Percentiles rank a stretch among this genome's conserved stretches.
Conservation (phyloP, 148 eudicot species). For the Rhododendron williamsianum region DNA sequence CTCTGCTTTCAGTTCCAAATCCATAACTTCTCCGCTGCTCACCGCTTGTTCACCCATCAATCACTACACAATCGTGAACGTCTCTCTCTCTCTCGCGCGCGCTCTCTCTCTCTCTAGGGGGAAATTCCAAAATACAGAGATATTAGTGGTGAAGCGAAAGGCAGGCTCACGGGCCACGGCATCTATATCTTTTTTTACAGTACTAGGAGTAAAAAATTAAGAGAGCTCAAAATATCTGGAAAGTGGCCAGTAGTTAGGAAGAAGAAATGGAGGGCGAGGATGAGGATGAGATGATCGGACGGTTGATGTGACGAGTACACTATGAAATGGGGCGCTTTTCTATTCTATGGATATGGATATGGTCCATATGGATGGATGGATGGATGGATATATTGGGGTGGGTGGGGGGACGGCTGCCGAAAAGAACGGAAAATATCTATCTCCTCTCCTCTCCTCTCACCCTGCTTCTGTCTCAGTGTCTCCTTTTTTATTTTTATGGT, state of each 20-base stretch:
- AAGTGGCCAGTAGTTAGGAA: background rate
- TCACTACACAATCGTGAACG: background rate
- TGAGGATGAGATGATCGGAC: background rate
- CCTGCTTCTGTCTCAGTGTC: too few relatives aligned
- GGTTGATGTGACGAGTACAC: background rate
- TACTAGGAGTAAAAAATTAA: background rate
- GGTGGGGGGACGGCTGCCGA: too few relatives aligned
- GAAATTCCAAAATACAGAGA: background rate
- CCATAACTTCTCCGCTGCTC: conserved; percentile 33
- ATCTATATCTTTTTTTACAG: background rate
- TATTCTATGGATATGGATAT: background rate
- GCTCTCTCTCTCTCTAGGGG: background rate
- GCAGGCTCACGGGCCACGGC: background rate
- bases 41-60: conserved; percentile 47
- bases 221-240: conserved; percentile 2
- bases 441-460: background rate
- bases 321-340: conserved; percentile 8
- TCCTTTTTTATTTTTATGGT: background rate
- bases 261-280: background rate
- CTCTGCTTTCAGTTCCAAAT: conserved; percentile 16
- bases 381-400: too few relatives aligned
- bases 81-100: background rate
- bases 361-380: too few relatives aligned
- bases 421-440: conserved; percentile 2
- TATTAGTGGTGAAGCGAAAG: background rate